These are phyloP conservation scores for Botrytis cinerea DNA, from an alignment of 2,329 filamentous ascomycete species.

Conservation along the genomic window DNA sequence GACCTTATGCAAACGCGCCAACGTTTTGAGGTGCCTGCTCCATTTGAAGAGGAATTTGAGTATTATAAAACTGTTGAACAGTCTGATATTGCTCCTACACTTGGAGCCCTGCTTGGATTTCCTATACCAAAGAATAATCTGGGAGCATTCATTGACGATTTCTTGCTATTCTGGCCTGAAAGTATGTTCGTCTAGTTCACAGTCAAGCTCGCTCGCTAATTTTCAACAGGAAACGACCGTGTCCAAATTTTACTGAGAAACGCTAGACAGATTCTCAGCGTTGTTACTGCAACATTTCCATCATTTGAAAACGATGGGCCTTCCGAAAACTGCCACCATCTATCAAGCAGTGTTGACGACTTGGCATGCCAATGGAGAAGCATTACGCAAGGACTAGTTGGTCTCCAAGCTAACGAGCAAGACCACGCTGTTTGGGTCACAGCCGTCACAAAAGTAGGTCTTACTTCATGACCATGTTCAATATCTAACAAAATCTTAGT, in stretches of 20 bases:
- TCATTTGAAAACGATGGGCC: slow-evolving; percentile 47
- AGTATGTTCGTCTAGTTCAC: slow-evolving; percentile 47
- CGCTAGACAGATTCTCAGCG: slow-evolving; percentile 74
- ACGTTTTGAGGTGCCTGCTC: slow-evolving; percentile 52
- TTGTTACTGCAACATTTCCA: slow-evolving; percentile 73
- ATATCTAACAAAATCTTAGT: slow-evolving; percentile 38
- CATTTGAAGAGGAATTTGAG: slow-evolving; percentile 69
- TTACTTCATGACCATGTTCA: neutral
- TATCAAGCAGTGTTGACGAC: slow-evolving; percentile 48
- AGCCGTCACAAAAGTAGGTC: slow-evolving; percentile 48
- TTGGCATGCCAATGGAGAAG: slow-evolving; percentile 70
- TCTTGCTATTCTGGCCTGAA: slow-evolving; percentile 74
- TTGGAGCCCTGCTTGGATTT: slow-evolving; percentile 83
- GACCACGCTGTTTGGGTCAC: slow-evolving; percentile 47
- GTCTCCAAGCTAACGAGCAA: slow-evolving; percentile 31
- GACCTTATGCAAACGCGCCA: slow-evolving; percentile 64
- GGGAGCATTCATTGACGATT: slow-evolving; percentile 78
- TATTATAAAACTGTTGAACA: slow-evolving; percentile 89
- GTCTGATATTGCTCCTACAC: slow-evolving; percentile 87
- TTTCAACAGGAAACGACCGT: slow-evolving; percentile 51
- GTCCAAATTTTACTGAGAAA: slow-evolving; percentile 74
- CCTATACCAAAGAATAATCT: slow-evolving; percentile 88
- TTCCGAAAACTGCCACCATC: slow-evolving; percentile 31
- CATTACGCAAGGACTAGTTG: slow-evolving; percentile 38
- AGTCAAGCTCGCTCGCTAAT: slow-evolving; percentile 25